Evolutionary conservation across 495 filamentous ascomycete species (phyloP).

Genomic region (Ramalina intermedia): DNA sequence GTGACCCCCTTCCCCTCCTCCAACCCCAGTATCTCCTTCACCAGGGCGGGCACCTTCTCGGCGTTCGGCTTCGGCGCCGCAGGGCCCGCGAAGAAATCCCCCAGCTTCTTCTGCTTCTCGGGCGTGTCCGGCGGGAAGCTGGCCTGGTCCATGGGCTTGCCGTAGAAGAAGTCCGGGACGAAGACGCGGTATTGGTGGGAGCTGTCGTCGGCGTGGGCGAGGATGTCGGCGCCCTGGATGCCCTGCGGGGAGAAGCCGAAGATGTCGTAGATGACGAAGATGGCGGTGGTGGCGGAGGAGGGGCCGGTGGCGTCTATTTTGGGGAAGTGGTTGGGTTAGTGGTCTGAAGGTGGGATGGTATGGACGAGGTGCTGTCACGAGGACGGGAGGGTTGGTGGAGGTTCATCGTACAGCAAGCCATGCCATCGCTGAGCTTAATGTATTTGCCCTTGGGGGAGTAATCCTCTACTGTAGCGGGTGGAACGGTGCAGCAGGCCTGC

Average conservation of each 20-base stretch:
- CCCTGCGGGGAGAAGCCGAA: constrained; percentile 43
- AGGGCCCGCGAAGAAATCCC: constrained; percentile 59
- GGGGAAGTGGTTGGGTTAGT: background rate
- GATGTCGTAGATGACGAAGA: constrained; percentile 41
- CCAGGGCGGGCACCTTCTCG: constrained; percentile 44
- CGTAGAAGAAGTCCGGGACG: constrained; percentile 45
- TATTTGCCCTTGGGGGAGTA: constrained; percentile 49
- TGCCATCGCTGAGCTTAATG: constrained; percentile 38
- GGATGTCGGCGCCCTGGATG: constrained; percentile 43
- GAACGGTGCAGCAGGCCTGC: constrained; percentile 33
- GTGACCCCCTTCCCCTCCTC: constrained; percentile 38
- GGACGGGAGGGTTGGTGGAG: background rate
- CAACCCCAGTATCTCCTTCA: constrained; percentile 38
- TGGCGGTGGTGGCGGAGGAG: constrained; percentile 34
- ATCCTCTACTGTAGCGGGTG: constrained; percentile 39
- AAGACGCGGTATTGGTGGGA: constrained; percentile 40
- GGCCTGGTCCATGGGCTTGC: constrained; percentile 29
- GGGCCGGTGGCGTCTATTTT: constrained; percentile 37
- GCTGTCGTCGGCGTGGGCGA: constrained; percentile 29
- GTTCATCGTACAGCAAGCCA: constrained; percentile 43
- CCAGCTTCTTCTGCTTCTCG: constrained; percentile 64
- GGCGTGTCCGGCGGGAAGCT: constrained; percentile 65
- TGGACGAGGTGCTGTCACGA: background rate
- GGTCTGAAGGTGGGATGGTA: background rate
- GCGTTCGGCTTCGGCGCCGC: constrained; percentile 50